Base-by-base conservation (phyloP, 345 rosid genomes). In the Lepidium aucheri region DNA sequence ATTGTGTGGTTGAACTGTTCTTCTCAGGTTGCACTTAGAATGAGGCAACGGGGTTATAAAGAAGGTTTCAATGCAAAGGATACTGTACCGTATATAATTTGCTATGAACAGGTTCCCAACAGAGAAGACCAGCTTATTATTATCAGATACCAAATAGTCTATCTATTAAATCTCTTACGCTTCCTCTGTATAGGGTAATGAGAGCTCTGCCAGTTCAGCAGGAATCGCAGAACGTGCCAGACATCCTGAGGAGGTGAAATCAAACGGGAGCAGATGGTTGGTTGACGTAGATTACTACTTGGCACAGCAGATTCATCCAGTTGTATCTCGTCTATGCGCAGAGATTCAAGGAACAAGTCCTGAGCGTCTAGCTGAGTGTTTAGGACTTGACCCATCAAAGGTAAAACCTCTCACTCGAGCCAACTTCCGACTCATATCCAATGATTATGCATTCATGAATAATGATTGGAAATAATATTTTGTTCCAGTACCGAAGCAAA, bases 251-350 rank as follows among this genome's bases (percentile, higher is more conserved):
- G 99, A 94, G 79, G 73, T 90, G 73, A 88, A 80, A 82, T 80
- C 77, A 68, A 84, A 85, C 26, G 89, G 82, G 5, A 95, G 88
- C 40, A 85, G 83, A 65, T 90, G 97, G 97, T 70, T 90, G 90
- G 81, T 94, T 63, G 99, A 94, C 77, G 87, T 88, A 72, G 97
- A 94, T 46, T 94, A 94, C 79, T 94, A 94, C 81, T 77, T 88
- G 77, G 83, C 97, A 56, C 96, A 94, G 72, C 99, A 94, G 89
- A 94, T 94, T 80, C 99, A 88, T 82, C 99, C 97, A 12, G 97
- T 94, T 43, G 95, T 94, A 55, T 86, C 99, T 26, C 90, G 99
- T 43, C 65, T 94, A 17, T 90, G 99, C 62, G 96, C 96, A 68
- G 87, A 95, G 76, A 88, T 94, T 59, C 96, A 94, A 78, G 99